These are phyloP conservation scores for Lactifluus volemus DNA, from an alignment of 768 basidiomycete genomes.

Conservation along the genomic window DNA sequence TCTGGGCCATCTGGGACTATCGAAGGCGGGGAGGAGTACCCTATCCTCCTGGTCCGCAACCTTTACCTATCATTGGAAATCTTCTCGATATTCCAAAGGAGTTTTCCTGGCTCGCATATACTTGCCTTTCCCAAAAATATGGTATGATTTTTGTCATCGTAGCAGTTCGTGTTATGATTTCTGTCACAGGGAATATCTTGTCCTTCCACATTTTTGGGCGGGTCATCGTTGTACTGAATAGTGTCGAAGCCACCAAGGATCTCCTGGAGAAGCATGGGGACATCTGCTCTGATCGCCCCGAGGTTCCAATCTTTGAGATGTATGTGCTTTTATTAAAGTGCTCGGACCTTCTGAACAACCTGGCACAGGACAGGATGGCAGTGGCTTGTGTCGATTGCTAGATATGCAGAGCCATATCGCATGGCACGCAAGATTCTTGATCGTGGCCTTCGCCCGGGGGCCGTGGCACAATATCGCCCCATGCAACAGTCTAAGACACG, in stretches of 20 bases:
- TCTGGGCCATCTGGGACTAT: not conserved
- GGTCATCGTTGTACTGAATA: conserved; percentile 42
- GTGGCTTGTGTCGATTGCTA: not conserved
- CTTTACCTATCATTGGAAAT: conserved; percentile 3
- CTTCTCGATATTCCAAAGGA: conserved; percentile 1
- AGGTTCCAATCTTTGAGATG: conserved; percentile 4
- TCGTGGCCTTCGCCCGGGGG: not conserved
- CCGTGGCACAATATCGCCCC: not conserved
- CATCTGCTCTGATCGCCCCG: conserved; percentile 17
- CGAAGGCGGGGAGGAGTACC: not conserved
- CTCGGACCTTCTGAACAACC: not conserved
- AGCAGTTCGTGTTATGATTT: not conserved
- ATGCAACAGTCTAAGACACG: not conserved
- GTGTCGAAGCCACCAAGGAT: conserved; percentile 35
- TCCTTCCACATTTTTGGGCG: conserved; percentile 34
- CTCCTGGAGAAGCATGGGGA: conserved; percentile 45
- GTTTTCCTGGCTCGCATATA: not conserved
- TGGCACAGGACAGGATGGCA: not conserved
- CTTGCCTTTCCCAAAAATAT: not conserved
- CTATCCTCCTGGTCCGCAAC: conserved; percentile 4
- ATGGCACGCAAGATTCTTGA: not conserved
- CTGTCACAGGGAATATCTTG: not conserved
- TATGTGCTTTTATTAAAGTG: not conserved
- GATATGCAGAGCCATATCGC: not conserved
- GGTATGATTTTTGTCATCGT: not conserved